phyloP scores from a whole-genome alignment of 2,329 filamentous ascomycete species.

The Colletotrichum sidae region DNA sequence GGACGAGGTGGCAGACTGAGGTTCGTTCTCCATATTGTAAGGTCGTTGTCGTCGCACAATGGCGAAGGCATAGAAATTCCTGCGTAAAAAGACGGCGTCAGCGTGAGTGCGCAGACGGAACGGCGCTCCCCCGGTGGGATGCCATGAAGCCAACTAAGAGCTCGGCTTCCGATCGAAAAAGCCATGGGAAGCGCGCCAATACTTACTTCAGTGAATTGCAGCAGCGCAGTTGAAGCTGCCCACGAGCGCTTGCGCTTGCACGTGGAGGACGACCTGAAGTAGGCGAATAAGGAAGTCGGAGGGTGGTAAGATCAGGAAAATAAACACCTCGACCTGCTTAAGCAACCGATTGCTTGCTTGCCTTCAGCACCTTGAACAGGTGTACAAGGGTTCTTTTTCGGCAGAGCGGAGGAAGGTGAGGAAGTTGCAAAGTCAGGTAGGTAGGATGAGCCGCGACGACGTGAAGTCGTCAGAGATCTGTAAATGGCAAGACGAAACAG shows the following conservation, averaged over 20 bases:
- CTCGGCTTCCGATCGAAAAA: background rate
- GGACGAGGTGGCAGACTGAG: slow-evolving; percentile 50
- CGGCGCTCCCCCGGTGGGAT: slow-evolving; percentile 15
- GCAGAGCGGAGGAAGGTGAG: background rate
- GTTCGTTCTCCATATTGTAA: slow-evolving; percentile 58
- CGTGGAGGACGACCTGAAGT: slow-evolving; percentile 8
- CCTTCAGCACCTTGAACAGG: background rate
- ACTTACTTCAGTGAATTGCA: slow-evolving; percentile 24
- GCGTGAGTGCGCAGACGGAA: slow-evolving; percentile 7
- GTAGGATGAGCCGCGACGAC: too few species aligned
- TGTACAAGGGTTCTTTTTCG: too few species aligned
- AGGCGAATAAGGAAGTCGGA: background rate
- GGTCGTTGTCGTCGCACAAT: slow-evolving; percentile 36
- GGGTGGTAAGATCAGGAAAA: background rate
- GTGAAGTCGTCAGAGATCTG: slow-evolving; percentile 12
- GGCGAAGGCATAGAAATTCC: slow-evolving; percentile 30
- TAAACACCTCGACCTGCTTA: too few species aligned
- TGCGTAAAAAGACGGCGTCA: slow-evolving; percentile 13
- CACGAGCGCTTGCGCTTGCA: slow-evolving; percentile 7
- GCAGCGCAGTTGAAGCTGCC: slow-evolving; percentile 23
- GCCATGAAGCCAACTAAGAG: background rate
- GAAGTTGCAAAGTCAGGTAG: background rate
- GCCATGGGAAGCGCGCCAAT: slow-evolving; percentile 1
- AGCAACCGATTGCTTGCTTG: background rate
- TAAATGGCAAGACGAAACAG: slow-evolving; percentile 18